Conservation (phyloP, 768 basidiomycete genomes). For the Boletus coccyginus region DNA sequence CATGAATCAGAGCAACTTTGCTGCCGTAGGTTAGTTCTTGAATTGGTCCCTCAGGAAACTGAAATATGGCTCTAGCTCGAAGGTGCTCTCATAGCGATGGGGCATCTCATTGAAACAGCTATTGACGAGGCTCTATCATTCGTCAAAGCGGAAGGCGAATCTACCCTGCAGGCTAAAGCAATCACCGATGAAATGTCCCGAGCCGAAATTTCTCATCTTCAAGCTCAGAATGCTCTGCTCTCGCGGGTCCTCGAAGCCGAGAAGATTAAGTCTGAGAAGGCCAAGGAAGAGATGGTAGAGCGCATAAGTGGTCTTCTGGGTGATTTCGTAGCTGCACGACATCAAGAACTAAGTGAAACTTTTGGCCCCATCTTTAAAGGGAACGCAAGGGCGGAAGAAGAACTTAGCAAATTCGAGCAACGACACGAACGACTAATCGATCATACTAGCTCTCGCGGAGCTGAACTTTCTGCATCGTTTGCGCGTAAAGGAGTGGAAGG, state of each 20-base stretch:
- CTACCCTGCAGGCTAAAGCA: slow-evolving; percentile 47
- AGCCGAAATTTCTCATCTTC: slow-evolving; percentile 58
- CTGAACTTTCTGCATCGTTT: slow-evolving; percentile 39
- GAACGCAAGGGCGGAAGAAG: slow-evolving; percentile 54
- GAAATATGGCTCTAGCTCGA: slow-evolving; percentile 41
- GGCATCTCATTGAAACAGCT: slow-evolving; percentile 57
- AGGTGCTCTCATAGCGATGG: slow-evolving; percentile 55
- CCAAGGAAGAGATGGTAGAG: slow-evolving; percentile 72
- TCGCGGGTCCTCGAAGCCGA: slow-evolving; percentile 62
- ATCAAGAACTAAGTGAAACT: slow-evolving; percentile 59
- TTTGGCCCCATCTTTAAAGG: slow-evolving; percentile 51
- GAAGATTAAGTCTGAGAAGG: slow-evolving; percentile 58
- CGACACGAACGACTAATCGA: slow-evolving; percentile 49
- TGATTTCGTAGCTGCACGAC: slow-evolving; percentile 66
- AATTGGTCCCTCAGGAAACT: not conserved
- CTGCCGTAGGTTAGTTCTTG: slow-evolving; percentile 34
- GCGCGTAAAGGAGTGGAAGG: slow-evolving; percentile 48
- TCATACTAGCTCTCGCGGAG: slow-evolving; percentile 39
- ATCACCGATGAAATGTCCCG: slow-evolving; percentile 46
- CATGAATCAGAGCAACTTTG: slow-evolving; percentile 43
- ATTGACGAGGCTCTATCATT: slow-evolving; percentile 57
- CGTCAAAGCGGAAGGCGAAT: slow-evolving; percentile 51
- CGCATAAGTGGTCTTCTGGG: slow-evolving; percentile 71
- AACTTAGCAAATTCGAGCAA: slow-evolving; percentile 44
- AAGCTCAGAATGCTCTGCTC: slow-evolving; percentile 69